A percentile compares a stretch with the other conserved stretches of the same genome.
Conservation (phyloP, 148 eudicot species). For the Spergularia marina region DNA sequence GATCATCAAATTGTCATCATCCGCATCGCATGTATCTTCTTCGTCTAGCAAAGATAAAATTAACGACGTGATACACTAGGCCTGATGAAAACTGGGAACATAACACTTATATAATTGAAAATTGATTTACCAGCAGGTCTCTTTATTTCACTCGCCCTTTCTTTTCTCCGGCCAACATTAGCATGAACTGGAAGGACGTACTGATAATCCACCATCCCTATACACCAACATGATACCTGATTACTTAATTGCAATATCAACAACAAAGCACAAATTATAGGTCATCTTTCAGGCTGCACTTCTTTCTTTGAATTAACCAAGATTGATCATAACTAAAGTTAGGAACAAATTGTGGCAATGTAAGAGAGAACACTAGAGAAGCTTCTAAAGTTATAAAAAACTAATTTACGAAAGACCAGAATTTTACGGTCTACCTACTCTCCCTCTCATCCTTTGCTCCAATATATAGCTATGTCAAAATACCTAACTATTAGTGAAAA, state of each 20-base stretch:
- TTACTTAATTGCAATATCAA: background rate
- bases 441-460: too few species aligned
- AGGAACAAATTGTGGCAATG: background rate
- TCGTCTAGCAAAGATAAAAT: constrained; percentile 36
- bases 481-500: background rate
- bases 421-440: background rate
- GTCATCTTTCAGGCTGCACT: background rate
- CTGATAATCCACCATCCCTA: constrained; percentile 97
- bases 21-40: constrained; percentile 48
- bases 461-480: too few species aligned
- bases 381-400: background rate
- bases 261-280: background rate
- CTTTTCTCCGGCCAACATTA: constrained; percentile 57
- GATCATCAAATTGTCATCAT: constrained; percentile 75
- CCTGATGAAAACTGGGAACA: constrained; percentile 7
- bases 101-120: constrained; percentile 2
- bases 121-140: constrained; percentile 50
- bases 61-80: constrained; percentile 1
- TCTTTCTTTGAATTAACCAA: background rate
- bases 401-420: background rate
- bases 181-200: constrained; percentile 88
- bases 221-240: constrained; percentile 2
- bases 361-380: background rate
- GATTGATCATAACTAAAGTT: background rate
- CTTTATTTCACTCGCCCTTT: constrained; percentile 59